Base-by-base conservation (phyloP, 208 protist genomes). In the Leishmania martiniquensis region DNA sequence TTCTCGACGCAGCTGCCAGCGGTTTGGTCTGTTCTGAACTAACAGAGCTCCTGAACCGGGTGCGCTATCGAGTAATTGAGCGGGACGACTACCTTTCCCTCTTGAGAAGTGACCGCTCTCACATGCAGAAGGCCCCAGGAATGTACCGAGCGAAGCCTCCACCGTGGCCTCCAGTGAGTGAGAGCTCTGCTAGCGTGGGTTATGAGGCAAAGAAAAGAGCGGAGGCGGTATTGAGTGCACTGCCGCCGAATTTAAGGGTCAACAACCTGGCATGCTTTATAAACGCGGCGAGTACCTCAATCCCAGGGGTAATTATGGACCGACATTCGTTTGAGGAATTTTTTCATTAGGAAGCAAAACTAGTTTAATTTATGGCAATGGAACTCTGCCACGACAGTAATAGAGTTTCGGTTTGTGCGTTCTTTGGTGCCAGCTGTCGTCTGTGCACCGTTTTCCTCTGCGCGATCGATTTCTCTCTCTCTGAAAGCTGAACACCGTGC, bases 211-310 rank as follows among this genome's bases (percentile, higher is more conserved):
- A 10, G n/a, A 68, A 22, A 37, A 47, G 59, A 49, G 72, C 44
- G 42, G 72, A 76, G 44, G 45, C 72, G 22, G 32, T 59, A 57
- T 47, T 76, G 34, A 29, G n/a, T 15, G 13, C 22, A 15, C 42
- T 76, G 15, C 57, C 72, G 57, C 44, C 49, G 13, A 25, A 22
- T 44, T 77, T 76, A 34, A 44, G 45, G 34, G 13, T 39, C 0
- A 90, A 88, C 47, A 91, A 88, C 65, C 52, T 88, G 4, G 74
- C 86, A 7, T 85, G 77, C 45, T 80, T 91, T 45, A 84, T 91
- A 32, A 91, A 91, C 59, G 82, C 80, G 51, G 55, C 47, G 32
- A 87, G 88, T 63, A 59, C 7, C 4, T 45, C 32, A 29, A 76
- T 85, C 47, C 82, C 84, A 37, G 87, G 80, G 4, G 70, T 63